These are phyloP conservation scores for Ceratocystis colombiana DNA, from an alignment of 2,329 filamentous ascomycete genomes.

Conservation along the genomic window DNA sequence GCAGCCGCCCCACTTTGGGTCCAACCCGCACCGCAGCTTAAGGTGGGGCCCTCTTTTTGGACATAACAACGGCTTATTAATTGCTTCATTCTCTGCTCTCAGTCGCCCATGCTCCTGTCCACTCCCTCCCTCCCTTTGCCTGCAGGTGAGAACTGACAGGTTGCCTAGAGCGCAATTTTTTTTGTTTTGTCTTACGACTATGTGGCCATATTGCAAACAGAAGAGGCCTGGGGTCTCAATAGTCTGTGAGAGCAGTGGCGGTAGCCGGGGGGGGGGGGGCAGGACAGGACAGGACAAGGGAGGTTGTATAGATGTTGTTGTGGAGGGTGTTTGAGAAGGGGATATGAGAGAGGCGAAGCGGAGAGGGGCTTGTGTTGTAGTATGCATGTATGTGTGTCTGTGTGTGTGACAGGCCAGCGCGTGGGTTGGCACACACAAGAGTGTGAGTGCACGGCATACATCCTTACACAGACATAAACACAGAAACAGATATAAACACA, in stretches of 20 bases:
- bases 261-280: not conserved
- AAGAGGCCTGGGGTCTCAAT: not conserved
- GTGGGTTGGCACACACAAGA: too few species aligned
- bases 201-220: not conserved
- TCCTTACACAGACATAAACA: not conserved
- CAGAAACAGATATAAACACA: not conserved
- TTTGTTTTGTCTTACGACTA: not conserved
- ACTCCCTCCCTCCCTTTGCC: not conserved
- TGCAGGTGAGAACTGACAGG: not conserved
- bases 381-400: not conserved
- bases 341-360: not conserved
- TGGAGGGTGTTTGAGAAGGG: not conserved
- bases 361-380: too few species aligned
- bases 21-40: not conserved
- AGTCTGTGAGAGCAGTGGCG: not conserved
- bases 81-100: too few species aligned
- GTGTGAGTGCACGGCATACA: not conserved
- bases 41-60: not conserved
- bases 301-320: too few species aligned
- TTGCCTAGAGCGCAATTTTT: not conserved
- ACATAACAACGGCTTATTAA: too few species aligned
- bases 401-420: too few species aligned
- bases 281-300: not conserved
- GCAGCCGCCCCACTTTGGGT: slow-evolving; percentile 10
- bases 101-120: too few species aligned